Percentiles rank a stretch among this genome's conserved stretches.
Evolutionary conservation across 768 basidiomycete species (phyloP).

Genomic region (Wakefieldia striispora): DNA sequence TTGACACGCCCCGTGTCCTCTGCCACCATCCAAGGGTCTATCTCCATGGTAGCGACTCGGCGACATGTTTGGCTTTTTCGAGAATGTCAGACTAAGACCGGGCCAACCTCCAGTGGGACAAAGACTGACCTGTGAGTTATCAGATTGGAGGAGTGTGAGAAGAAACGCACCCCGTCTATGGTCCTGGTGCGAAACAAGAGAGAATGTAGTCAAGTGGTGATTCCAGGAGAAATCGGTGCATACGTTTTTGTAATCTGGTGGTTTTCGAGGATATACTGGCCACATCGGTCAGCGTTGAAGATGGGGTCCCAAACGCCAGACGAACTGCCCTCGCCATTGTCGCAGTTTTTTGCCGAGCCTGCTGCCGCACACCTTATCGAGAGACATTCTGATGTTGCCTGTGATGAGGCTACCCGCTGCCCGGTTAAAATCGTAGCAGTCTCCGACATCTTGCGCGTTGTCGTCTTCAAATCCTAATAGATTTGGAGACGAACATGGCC

Average conservation of each 20-base stretch:
- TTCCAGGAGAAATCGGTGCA: constrained; percentile 29
- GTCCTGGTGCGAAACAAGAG: no score
- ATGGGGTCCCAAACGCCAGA: constrained; percentile 73
- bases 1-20: no score
- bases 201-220: constrained; percentile 13
- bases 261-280: constrained; percentile 91
- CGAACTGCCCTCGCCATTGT: constrained; percentile 36
- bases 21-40: no score
- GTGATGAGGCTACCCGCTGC: constrained; percentile 34
- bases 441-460: constrained; percentile 47
- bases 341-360: constrained; percentile 38
- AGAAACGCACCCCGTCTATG: no score
- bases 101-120: no score
- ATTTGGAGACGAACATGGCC: no score
- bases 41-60: no score
- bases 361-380: constrained; percentile 43
- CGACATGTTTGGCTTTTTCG: no score
- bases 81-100: no score
- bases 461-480: no score
- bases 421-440: constrained; percentile 12
- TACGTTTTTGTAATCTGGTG: constrained; percentile 88
- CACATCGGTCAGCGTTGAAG: constrained; percentile 93
- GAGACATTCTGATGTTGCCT: constrained; percentile 74
- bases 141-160: no score
- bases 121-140: no score